Base-by-base conservation (phyloP, 2,329 filamentous ascomycete species). In the Penicillium griseofulvum region DNA sequence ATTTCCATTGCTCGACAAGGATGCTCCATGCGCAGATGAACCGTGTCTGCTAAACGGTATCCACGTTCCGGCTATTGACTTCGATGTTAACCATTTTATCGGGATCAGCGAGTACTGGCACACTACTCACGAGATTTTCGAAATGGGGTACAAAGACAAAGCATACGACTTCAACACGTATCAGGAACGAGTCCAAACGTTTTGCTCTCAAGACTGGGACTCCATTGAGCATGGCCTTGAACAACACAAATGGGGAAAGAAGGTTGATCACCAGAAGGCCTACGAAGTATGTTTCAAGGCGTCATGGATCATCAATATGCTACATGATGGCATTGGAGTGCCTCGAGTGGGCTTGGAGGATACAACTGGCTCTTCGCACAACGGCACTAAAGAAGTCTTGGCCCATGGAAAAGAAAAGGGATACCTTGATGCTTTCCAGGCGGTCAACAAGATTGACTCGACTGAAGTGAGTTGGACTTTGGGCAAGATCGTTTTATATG, bases 51-150 rank as follows among this genome's bases (percentile, higher is more conserved):
- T 99, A 37, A 90, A 97, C 65, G 92, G 94, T 0, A 86, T 93
- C 60, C 91, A 97, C 69, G 91, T 94, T 1, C 94, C 94, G 1
- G 90, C 91, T 4, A 97, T 99, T 61, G 94, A 99, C 71, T 99
- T 97, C 68, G 88, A 94, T 59, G 87, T 97, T 34, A 99, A 99
- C 66, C 95, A 97, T 71, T 99, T 99, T 67, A 87, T 99, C 28
- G 94, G 94, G 11, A 93, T 99, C 4, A 97, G 93, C 1, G 94
- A 99, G 70, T 99, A 96, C 74, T 99, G 94, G 93, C 94, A 99
- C 72, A 96, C 93, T 0, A 99, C 94, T 0, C 94, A 99, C 66
- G 91, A 94, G 52, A 87, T 97, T 2, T 97, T 99, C 65, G 84
- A 88, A 56, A 83, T 85, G 78, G 86, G 85, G 4, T 86, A 90